Conservation (phyloP, 2,329 filamentous ascomycete species). For the Beauveria scarabaeidicola region DNA sequence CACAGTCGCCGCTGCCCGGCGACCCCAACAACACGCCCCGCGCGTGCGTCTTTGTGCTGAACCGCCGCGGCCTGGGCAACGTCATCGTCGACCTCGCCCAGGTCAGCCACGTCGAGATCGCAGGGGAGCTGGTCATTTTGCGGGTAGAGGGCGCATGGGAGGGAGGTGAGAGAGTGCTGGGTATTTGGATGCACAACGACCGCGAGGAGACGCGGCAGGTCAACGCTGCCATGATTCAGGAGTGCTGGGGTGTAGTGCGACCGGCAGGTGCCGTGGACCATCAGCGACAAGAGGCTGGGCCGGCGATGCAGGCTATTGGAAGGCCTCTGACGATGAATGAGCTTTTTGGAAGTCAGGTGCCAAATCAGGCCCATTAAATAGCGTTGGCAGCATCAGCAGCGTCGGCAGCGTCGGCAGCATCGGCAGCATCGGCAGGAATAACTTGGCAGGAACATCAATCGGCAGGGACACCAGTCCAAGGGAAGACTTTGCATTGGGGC, state of each 20-base stretch:
- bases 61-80: slow-evolving; percentile 63
- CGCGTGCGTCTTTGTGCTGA: slow-evolving; percentile 62
- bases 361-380: slow-evolving; percentile 10
- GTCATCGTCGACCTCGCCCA: slow-evolving; percentile 56
- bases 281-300: slow-evolving; percentile 27
- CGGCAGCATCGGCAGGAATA: not conserved
- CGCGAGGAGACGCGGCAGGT: slow-evolving; percentile 34
- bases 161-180: slow-evolving; percentile 34
- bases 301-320: slow-evolving; percentile 36
- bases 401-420: not conserved
- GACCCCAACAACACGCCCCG: slow-evolving; percentile 27
- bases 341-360: slow-evolving; percentile 31
- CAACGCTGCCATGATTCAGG: slow-evolving; percentile 33
- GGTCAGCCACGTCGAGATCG: slow-evolving; percentile 56
- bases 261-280: slow-evolving; percentile 19
- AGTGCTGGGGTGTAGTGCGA: slow-evolving; percentile 33
- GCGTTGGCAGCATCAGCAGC: not conserved
- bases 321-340: slow-evolving; percentile 36
- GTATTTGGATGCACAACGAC: slow-evolving; percentile 48
- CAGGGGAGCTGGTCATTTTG: slow-evolving; percentile 44
- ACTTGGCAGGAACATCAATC: not conserved
- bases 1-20: slow-evolving; percentile 39
- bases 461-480: not conserved
- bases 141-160: slow-evolving; percentile 29
- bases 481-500: not conserved